Percentiles rank a stretch among this genome's conserved stretches.
These are phyloP conservation scores for Capsella rubella DNA, from an alignment of 441 rosid species.

Conservation along the genomic window DNA sequence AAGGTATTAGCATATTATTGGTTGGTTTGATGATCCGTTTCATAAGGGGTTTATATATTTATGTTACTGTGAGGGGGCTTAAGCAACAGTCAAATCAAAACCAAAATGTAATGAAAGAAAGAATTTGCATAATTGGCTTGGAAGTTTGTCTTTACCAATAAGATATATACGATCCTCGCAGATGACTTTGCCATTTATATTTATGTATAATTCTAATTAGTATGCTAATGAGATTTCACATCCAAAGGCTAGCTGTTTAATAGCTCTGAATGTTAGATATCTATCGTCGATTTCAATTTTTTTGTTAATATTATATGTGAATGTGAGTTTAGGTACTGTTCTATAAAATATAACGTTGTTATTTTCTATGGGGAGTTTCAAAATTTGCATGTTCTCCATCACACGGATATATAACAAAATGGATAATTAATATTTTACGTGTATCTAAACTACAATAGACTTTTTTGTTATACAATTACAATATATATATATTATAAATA, in stretches of 20 bases:
- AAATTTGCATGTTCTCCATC: background rate
- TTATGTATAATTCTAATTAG: background rate
- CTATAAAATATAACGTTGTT: background rate
- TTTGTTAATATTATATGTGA: background rate
- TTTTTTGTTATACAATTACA: background rate
- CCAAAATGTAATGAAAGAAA: constrained; percentile 5
- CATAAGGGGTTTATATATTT: background rate
- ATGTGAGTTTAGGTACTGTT: background rate
- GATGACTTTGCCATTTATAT: background rate
- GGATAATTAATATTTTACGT: background rate
- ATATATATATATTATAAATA: background rate
- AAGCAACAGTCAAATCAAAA: background rate
- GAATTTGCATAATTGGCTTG: background rate
- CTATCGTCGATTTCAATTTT: background rate
- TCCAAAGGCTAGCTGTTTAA: background rate
- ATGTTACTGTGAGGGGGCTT: background rate
- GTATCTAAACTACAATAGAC: background rate
- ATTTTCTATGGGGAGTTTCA: background rate
- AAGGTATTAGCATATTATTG: background rate
- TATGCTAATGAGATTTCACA: background rate
- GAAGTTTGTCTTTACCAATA: background rate
- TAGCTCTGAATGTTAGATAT: background rate
- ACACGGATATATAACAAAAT: background rate
- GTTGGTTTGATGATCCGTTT: constrained; percentile 19
- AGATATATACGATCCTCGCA: background rate